phyloP scores from a whole-genome alignment of 352 stramenopile genomes.

The Globisporangium heterothallicum region DNA sequence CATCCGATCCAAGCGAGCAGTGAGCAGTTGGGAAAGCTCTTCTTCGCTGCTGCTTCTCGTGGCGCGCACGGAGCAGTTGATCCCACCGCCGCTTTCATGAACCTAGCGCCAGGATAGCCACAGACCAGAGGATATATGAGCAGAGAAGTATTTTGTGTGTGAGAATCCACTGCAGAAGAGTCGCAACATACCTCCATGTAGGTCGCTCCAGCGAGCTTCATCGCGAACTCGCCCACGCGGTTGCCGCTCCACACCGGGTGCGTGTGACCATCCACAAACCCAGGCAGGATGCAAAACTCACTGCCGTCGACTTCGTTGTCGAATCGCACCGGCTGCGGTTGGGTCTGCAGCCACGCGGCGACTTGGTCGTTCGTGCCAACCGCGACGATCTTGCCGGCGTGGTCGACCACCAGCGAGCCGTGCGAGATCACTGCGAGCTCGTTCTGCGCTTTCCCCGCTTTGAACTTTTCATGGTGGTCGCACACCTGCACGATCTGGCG shows the following conservation, averaged over 20 bases:
- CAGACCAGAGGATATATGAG: too few species aligned
- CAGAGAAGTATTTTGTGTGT: too few species aligned
- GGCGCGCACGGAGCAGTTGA: constrained; percentile 75
- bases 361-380: constrained; percentile 57
- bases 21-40: constrained; percentile 47
- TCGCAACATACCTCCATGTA: constrained; percentile 89
- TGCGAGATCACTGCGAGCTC: constrained; percentile 55
- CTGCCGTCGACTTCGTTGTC: constrained; percentile 66
- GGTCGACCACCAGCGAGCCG: constrained; percentile 53
- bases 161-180: too few species aligned
- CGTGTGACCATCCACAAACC: constrained; percentile 80
- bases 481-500: constrained; percentile 74
- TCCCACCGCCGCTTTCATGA: constrained; percentile 67
- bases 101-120: constrained; percentile 16
- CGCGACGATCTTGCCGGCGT: constrained; percentile 48
- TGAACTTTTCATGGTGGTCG: constrained; percentile 51
- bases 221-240: constrained; percentile 82
- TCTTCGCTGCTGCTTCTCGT: constrained; percentile 60
- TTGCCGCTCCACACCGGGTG: constrained; percentile 83
- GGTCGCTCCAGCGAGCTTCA: constrained; percentile 81
- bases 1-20: constrained; percentile 64
- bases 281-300: constrained; percentile 63
- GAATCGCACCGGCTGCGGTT: constrained; percentile 62
- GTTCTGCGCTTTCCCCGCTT: constrained; percentile 53
- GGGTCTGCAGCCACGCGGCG: constrained; percentile 39